phyloP scores from a whole-genome alignment of 352 stramenopile species.

The Phytophthora constricta region DNA sequence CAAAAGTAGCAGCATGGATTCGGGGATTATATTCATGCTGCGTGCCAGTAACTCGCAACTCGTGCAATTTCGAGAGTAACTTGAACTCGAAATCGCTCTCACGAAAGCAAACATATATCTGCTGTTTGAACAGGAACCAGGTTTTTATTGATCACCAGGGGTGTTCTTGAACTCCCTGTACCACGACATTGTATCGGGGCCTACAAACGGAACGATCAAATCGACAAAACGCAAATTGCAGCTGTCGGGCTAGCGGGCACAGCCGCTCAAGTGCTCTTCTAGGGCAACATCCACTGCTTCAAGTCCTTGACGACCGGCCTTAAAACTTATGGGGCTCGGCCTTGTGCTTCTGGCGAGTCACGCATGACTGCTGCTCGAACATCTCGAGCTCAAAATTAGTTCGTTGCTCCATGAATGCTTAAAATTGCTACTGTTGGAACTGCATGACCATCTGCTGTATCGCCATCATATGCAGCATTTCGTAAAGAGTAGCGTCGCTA shows the following conservation, averaged over 20 bases:
- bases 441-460: conserved; percentile 9
- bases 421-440: conserved; percentile 16
- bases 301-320: too few relatives aligned
- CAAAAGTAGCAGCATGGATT: conserved; percentile 6
- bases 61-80: background rate
- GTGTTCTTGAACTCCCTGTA: conserved; percentile 5
- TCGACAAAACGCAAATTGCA: background rate
- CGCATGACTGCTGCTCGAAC: conserved; percentile 14
- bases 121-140: background rate
- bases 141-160: background rate
- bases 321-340: background rate
- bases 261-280: background rate
- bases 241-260: background rate
- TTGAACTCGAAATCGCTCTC: conserved; percentile 8
- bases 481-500: too few relatives aligned
- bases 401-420: conserved; percentile 16
- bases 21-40: conserved; percentile 9
- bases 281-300: background rate
- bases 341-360: background rate
- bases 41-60: conserved; percentile 6
- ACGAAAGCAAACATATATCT: background rate
- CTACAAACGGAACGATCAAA: conserved; percentile 1
- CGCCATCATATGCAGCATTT: too few relatives aligned
- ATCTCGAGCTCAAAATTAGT: conserved; percentile 15
- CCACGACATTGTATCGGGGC: conserved; percentile 8